Base-by-base conservation (phyloP, 2,329 filamentous ascomycete genomes). In the Xylariaceae sp. region DNA sequence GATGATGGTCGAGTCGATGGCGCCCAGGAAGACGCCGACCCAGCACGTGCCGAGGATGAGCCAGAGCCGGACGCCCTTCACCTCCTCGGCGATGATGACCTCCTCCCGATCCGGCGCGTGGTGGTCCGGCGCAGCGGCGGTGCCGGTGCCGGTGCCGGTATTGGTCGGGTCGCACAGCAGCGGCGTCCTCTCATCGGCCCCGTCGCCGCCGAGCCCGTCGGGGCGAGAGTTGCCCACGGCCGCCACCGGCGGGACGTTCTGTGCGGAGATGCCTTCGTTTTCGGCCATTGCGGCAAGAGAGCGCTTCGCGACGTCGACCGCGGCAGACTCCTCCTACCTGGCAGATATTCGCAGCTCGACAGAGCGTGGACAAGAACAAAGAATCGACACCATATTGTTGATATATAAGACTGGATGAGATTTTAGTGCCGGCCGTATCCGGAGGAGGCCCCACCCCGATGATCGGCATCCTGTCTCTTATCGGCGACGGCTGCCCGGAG, bases 1-100 rank as follows among this genome's bases (percentile, higher is more conserved):
- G 46, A 94, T 85, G 43, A 94, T 81, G 30, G 85, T 92, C 2
- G 75, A 75, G 59, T 94, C 87, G 24, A 80, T 63, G 23, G 77
- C 75, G 19, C 75, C 76, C 1, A 80, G 58, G 50, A 80, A 78
- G 13, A 80, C 76, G 40, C 77, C 77, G 2, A 80, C 52, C 55
- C 68, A 80, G 17, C 70, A 60, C 2, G 68, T 67, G 38, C 64
- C 65, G 28, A 81, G 63, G 38, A 74, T 77, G 32, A 77, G 53
- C 36, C 60, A 61, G 9, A 80, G 60, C 37, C 64, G 67, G 10
- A 60, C 47, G 2, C 64, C 61, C 2, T 67, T 67, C 14, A 72
- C 52, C 35, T 73, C 63, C 16, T 68, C 58, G 21, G 61, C 62
- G n/a, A 75, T 46, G 27, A 75, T 47, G 5, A 60, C 63, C 26